Evolutionary conservation across 169 alveolate species (phyloP).

Genomic region (Plasmodium chabaudi): DNA sequence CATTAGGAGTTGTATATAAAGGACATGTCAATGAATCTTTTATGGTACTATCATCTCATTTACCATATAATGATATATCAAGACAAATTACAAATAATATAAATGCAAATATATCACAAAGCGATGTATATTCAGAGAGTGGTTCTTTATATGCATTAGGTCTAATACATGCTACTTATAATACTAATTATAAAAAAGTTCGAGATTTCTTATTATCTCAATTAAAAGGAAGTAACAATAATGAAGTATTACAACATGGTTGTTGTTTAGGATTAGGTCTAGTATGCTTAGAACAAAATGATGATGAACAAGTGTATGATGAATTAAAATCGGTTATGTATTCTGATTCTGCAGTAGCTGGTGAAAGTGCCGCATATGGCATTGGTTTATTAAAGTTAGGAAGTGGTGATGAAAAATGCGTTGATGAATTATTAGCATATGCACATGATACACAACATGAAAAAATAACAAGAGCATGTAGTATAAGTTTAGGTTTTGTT

Average conservation of each 20-base stretch:
- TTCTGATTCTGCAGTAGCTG: conserved; percentile 96
- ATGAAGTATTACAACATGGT: conserved; percentile 94
- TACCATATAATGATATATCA: conserved; percentile 59
- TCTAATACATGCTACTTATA: conserved; percentile 93
- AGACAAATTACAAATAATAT: conserved; percentile 76
- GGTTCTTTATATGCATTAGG: conserved; percentile 98
- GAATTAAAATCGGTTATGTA: conserved; percentile 91
- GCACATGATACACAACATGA: conserved; percentile 98
- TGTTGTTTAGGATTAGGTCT: conserved; percentile 97
- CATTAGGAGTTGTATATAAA: conserved; percentile 97
- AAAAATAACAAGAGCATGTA: conserved; percentile 97
- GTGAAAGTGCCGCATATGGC: conserved; percentile 98
- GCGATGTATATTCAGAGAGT: conserved; percentile 93
- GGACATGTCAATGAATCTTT: conserved; percentile 78
- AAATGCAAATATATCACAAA: conserved; percentile 80
- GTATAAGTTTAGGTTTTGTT: conserved; percentile 95
- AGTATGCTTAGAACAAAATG: conserved; percentile 92
- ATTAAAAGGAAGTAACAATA: conserved; percentile 81
- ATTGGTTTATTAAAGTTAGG: conserved; percentile 95
- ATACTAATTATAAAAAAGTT: conserved; percentile 83
- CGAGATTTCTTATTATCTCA: conserved; percentile 87
- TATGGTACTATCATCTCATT: conserved; percentile 61
- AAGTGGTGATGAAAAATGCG: conserved; percentile 89
- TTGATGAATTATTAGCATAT: conserved; percentile 92
- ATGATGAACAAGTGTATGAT: conserved; percentile 88